Percentiles rank a stretch among this genome's conserved stretches.
These are phyloP conservation scores for Aspergillus felis DNA, from an alignment of 2,329 filamentous ascomycete species.

Conservation along the genomic window DNA sequence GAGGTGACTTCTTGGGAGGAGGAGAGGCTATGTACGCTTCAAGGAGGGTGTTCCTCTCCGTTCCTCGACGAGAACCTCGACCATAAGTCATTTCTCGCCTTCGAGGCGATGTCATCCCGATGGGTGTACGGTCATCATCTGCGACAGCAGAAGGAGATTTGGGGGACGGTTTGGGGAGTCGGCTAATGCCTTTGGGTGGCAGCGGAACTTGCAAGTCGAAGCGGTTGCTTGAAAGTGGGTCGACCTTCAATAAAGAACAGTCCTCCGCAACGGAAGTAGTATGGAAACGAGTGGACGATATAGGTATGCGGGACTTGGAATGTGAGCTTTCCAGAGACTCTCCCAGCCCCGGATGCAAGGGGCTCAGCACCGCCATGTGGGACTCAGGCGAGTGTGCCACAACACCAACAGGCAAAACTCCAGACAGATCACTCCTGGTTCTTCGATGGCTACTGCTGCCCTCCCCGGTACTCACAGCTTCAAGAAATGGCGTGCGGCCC, in stretches of 20 bases:
- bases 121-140: conserved; percentile 24
- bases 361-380: conserved; percentile 32
- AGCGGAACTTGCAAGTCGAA: conserved; percentile 27
- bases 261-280: conserved; percentile 40
- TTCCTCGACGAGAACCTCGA: conserved; percentile 32
- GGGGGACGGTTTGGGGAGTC: conserved; percentile 39
- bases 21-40: conserved; percentile 71
- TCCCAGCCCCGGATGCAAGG: conserved; percentile 27
- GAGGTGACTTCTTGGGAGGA: conserved; percentile 69
- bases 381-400: conserved; percentile 26
- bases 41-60: conserved; percentile 56
- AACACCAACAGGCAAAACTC: conserved; percentile 24
- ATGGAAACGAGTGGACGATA: conserved; percentile 39
- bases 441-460: conserved; percentile 33
- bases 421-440: conserved; percentile 56
- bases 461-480: conserved; percentile 32
- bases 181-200: conserved; percentile 38
- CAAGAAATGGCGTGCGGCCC: conserved; percentile 42
- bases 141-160: conserved; percentile 25
- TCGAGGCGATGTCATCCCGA: conserved; percentile 31
- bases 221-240: conserved; percentile 31
- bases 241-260: conserved; percentile 35
- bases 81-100: conserved; percentile 31
- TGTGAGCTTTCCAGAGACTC: conserved; percentile 26
- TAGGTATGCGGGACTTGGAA: conserved; percentile 45